Conservation (phyloP, 345 rosid species). For the Zanthoxylum bungeanum region DNA sequence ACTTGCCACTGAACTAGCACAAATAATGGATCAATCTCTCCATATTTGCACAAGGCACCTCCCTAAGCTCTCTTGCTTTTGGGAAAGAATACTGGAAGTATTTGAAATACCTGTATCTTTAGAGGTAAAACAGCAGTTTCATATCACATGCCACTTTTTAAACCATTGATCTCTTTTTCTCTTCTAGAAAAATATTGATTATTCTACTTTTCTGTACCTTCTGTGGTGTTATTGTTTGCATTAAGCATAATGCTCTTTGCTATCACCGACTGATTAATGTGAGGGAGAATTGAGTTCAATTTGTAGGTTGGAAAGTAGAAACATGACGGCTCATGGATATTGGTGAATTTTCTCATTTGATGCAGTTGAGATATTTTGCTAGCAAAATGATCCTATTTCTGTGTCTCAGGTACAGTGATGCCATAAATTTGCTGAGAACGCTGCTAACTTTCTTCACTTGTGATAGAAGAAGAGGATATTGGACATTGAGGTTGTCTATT, state of each 20-base stretch:
- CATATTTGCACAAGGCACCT: background rate
- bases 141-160: background rate
- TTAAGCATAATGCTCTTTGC: background rate
- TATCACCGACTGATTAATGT: conserved; percentile 2
- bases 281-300: background rate
- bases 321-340: background rate
- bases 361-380: background rate
- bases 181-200: background rate
- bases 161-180: background rate
- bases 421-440: conserved; percentile 50
- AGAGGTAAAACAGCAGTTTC: background rate
- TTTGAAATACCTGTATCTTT: background rate
- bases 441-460: conserved; percentile 56
- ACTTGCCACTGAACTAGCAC: conserved; percentile 93
- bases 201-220: background rate
- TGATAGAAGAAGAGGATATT: conserved; percentile 88
- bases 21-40: conserved; percentile 84
- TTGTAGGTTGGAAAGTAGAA: background rate
- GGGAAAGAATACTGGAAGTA: background rate
- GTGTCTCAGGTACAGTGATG: conserved; percentile 59
- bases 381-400: conserved; percentile 16
- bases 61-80: background rate
- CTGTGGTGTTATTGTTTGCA: background rate
- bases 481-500: conserved; percentile 86
- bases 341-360: background rate